A percentile compares a stretch with the other conserved stretches of the same genome.
Conservation (phyloP, 805 yeast species). For the Henningerozyma blattae region DNA sequence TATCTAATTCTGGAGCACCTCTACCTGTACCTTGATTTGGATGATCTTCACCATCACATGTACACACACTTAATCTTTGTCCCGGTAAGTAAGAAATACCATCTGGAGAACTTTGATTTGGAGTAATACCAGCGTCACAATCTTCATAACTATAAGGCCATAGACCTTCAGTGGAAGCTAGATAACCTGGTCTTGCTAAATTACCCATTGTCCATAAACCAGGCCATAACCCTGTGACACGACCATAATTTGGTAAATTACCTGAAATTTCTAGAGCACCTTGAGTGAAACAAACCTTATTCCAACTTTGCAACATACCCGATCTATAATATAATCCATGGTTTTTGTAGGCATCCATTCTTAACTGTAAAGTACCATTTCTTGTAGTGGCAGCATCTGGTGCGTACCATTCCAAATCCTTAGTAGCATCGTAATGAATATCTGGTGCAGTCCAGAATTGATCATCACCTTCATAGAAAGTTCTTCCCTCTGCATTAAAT, state of each 20-base stretch:
- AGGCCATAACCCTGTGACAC: constrained; percentile 84
- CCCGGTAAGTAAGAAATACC: constrained; percentile 85
- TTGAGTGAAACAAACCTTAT: constrained; percentile 77
- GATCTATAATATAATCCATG: constrained; percentile 76
- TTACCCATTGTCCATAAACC: constrained; percentile 95
- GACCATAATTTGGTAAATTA: constrained; percentile 67
- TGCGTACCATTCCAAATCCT: constrained; percentile 88
- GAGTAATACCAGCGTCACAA: constrained; percentile 91
- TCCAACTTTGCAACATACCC: constrained; percentile 91
- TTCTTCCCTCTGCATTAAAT: constrained; percentile 79
- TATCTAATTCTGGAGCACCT: constrained; percentile 95
- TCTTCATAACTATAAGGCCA: constrained; percentile 88
- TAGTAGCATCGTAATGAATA: constrained; percentile 74
- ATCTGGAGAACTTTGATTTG: constrained; percentile 83
- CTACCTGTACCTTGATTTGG: constrained; percentile 83
- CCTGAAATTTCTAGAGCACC: constrained; percentile 72
- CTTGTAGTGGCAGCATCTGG: constrained; percentile 80
- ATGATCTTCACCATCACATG: constrained; percentile 74
- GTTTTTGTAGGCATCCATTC: constrained; percentile 73
- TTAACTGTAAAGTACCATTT: constrained; percentile 56
- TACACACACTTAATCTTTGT: constrained; percentile 64
- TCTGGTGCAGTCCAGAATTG: constrained; percentile 85
- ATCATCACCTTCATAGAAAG: constrained; percentile 84
- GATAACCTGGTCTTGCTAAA: constrained; percentile 81
- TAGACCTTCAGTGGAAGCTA: constrained; percentile 79